Conservation (phyloP, 2,329 filamentous ascomycete genomes). For the Nannizzia gypsea region DNA sequence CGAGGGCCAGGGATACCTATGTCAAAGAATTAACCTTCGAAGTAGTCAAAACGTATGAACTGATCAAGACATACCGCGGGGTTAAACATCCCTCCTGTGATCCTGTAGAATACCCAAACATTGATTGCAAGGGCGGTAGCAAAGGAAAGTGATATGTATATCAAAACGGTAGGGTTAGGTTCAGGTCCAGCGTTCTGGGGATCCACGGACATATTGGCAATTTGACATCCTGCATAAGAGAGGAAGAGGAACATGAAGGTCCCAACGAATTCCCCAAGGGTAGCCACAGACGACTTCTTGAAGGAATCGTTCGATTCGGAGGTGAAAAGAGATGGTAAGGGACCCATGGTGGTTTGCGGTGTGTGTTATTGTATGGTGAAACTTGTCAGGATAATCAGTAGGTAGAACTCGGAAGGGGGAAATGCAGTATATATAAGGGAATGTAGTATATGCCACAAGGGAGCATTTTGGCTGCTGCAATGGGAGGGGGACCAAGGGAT, state of each 20-base stretch:
- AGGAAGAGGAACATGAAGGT: conserved; percentile 42
- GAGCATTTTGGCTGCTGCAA: background rate
- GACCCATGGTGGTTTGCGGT: background rate
- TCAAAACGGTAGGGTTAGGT: conserved; percentile 22
- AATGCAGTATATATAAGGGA: too few species aligned
- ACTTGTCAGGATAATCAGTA: background rate
- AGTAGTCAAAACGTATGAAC: background rate
- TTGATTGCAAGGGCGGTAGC: conserved; percentile 41
- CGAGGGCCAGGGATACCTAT: conserved; percentile 47
- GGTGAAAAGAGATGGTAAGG: background rate
- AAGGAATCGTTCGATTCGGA: conserved; percentile 2
- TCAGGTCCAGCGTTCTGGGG: conserved; percentile 19
- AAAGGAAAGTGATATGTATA: conserved; percentile 36
- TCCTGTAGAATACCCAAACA: conserved; percentile 44
- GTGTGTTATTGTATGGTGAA: background rate
- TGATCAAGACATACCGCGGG: conserved; percentile 29
- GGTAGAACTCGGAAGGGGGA: too few species aligned
- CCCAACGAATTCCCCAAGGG: conserved; percentile 41
- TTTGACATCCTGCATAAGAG: conserved; percentile 37
- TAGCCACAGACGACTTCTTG: conserved; percentile 27
- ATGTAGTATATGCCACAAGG: background rate
- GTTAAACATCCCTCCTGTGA: conserved; percentile 43
- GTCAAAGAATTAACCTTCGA: background rate
- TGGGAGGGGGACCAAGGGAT: background rate
- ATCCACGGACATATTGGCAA: conserved; percentile 28